Evolutionary conservation across 352 stramenopile genomes (phyloP).

Genomic region (Plasmopara viticola): DNA sequence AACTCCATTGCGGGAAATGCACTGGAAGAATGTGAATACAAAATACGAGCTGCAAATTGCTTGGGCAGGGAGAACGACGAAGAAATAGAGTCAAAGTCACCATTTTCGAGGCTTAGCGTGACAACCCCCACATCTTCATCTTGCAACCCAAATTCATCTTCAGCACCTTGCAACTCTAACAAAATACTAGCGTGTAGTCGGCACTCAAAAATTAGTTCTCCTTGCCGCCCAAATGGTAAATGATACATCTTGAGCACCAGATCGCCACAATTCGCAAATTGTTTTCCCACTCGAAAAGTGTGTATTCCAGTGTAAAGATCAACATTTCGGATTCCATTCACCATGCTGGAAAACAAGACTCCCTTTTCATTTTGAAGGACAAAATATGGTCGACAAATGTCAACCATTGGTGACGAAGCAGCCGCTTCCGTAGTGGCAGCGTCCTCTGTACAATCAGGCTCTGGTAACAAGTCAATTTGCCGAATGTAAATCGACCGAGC

Average conservation of each 20-base stretch:
- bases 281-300: slow-evolving; percentile 58
- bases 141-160: slow-evolving; percentile 16
- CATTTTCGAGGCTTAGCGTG: slow-evolving; percentile 51
- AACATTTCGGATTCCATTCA: slow-evolving; percentile 70
- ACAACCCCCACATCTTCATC: slow-evolving; percentile 33
- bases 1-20: slow-evolving; percentile 39
- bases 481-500: slow-evolving; percentile 71
- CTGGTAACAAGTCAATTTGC: slow-evolving; percentile 54
- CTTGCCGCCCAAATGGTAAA: slow-evolving; percentile 76
- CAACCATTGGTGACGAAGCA: slow-evolving; percentile 10
- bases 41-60: slow-evolving; percentile 54
- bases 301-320: slow-evolving; percentile 49
- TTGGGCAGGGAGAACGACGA: slow-evolving; percentile 58
- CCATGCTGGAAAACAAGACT: slow-evolving; percentile 81
- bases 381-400: slow-evolving; percentile 73
- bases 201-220: slow-evolving; percentile 74
- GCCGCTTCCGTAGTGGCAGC: slow-evolving; percentile 5
- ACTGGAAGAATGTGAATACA: slow-evolving; percentile 41
- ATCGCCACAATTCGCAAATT: slow-evolving; percentile 56
- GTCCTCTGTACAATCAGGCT: slow-evolving; percentile 12
- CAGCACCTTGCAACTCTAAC: slow-evolving; percentile 43
- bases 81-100: slow-evolving; percentile 82
- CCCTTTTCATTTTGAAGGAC: slow-evolving; percentile 83
- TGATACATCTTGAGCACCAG: slow-evolving; percentile 84
- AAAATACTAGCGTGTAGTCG: slow-evolving; percentile 69